Base-by-base conservation (phyloP, 2,329 filamentous ascomycete species). In the Orbilia javanica region DNA sequence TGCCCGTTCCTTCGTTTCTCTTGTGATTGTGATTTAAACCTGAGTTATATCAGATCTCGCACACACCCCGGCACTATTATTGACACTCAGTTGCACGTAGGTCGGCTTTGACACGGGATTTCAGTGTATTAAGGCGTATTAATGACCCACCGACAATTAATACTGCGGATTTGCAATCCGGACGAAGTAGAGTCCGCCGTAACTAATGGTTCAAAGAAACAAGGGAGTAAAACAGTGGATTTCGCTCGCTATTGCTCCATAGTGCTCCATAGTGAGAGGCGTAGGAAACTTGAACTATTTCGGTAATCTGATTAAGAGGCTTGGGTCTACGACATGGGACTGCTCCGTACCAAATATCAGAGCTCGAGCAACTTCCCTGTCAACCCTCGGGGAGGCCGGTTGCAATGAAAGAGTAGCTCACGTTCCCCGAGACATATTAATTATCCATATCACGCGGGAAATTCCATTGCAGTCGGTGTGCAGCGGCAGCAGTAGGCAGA, bases 401-500 rank as follows among this genome's bases (percentile, higher is more conserved):
- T 36, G 15, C 3, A 22, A 18, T 34, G 29, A 36, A 29, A 57
- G n/a, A n/a, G n/a, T 44, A 42, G 39, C 34, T 69, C n/a, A 60
- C 22, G 25, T 55, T 69, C 65, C 65, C 65, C 65, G 65, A 69
- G 65, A 69, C 50, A 69, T n/a, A n/a, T 42, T 60, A 60, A 60
- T 66, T n/a, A 34, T 69, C 22, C 25, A 46, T 7, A 62, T 20
- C 36, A 44, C 55, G 46, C 67, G 67, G 67, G 29, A 71, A 63
- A 25, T 53, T 71, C 67, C 55, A 57, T 68, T 31, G 31, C 66
- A 34, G 25, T n/a, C n/a, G n/a, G n/a, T n/a, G n/a, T n/a, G n/a
- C 20, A 39, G 22, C 34, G 34, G 13, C 7, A 13, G 22, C 48
- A 5, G 31, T 5, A 34, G 31, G 31, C 5, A 34, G n/a, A 13